These are phyloP conservation scores for Barbatosphaeria neglecta DNA, from an alignment of 495 filamentous ascomycete genomes.

Conservation along the genomic window DNA sequence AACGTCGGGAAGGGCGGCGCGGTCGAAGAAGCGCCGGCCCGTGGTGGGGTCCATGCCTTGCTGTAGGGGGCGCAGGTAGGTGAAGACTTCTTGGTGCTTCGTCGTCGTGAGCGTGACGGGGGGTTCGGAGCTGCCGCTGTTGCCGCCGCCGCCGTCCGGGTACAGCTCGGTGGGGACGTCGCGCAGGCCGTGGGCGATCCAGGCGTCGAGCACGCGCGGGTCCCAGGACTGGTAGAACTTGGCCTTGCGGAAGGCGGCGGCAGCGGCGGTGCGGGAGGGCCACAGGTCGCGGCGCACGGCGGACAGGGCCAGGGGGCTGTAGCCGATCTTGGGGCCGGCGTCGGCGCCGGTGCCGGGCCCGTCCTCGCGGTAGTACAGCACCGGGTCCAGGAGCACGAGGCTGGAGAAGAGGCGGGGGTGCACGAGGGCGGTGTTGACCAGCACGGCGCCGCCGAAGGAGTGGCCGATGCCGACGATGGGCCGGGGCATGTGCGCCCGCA, in stretches of 20 bases:
- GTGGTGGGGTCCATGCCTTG: constrained; percentile 16
- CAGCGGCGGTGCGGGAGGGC: constrained; percentile 54
- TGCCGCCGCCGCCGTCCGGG: constrained; percentile 23
- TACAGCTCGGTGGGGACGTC: constrained; percentile 36
- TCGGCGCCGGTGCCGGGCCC: too few species aligned
- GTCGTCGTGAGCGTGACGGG: constrained; percentile 52
- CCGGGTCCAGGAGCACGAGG: constrained; percentile 71
- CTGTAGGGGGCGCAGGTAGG: constrained; percentile 33
- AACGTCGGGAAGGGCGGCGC: constrained; percentile 12
- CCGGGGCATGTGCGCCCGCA: constrained; percentile 71
- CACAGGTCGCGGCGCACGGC: constrained; percentile 60
- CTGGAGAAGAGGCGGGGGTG: constrained; percentile 74
- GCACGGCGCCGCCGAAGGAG: constrained; percentile 69
- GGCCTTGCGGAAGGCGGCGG: constrained; percentile 43
- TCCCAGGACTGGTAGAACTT: constrained; percentile 69
- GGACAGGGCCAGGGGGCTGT: constrained; percentile 13
- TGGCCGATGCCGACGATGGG: constrained; percentile 88
- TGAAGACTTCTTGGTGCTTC: constrained; percentile 50
- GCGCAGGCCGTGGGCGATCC: constrained; percentile 54
- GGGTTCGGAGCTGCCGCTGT: too few species aligned
- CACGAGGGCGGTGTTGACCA: constrained; percentile 51
- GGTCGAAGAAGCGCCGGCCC: constrained; percentile 7
- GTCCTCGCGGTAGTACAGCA: constrained; percentile 32
- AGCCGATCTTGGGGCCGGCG: constrained; percentile 16
- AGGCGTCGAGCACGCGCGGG: constrained; percentile 53